These are phyloP conservation scores for Fusarium equiseti DNA, from an alignment of 2,329 filamentous ascomycete species.

Conservation along the genomic window DNA sequence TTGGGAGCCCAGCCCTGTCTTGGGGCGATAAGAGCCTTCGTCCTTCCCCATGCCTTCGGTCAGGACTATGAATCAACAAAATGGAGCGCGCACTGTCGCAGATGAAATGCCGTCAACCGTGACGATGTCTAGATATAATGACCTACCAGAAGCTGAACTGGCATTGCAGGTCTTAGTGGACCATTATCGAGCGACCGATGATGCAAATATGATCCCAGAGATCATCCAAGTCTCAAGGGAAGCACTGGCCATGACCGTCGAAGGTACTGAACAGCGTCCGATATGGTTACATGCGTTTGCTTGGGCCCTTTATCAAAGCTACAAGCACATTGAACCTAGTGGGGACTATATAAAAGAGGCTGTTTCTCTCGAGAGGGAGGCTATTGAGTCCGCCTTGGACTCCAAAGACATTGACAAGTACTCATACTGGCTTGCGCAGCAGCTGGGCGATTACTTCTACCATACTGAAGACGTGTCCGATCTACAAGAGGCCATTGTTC, in stretches of 20 bases:
- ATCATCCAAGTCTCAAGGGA: not conserved
- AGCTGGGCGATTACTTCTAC: not conserved
- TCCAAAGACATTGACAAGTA: not conserved
- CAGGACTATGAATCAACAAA: too few species aligned
- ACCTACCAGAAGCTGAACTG: not conserved
- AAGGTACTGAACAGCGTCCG: not conserved
- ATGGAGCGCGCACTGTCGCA: too few species aligned
- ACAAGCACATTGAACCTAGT: not conserved
- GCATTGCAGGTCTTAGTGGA: not conserved
- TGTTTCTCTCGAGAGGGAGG: not conserved
- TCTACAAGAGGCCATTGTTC: not conserved
- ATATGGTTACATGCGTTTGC: not conserved
- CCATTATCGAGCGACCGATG: not conserved
- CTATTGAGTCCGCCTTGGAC: not conserved
- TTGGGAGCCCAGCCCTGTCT: fast-evolving
- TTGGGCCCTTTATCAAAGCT: not conserved
- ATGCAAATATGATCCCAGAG: not conserved
- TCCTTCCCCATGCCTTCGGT: too few species aligned
- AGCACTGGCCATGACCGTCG: not conserved
- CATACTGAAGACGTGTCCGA: not conserved
- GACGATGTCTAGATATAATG: not conserved
- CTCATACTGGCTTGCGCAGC: not conserved
- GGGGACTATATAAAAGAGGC: not conserved
- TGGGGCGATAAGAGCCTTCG: too few species aligned
- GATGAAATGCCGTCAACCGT: too few species aligned